phyloP scores from a whole-genome alignment of 306 rosid genomes.

The Ammopiptanthus mongolicus region DNA sequence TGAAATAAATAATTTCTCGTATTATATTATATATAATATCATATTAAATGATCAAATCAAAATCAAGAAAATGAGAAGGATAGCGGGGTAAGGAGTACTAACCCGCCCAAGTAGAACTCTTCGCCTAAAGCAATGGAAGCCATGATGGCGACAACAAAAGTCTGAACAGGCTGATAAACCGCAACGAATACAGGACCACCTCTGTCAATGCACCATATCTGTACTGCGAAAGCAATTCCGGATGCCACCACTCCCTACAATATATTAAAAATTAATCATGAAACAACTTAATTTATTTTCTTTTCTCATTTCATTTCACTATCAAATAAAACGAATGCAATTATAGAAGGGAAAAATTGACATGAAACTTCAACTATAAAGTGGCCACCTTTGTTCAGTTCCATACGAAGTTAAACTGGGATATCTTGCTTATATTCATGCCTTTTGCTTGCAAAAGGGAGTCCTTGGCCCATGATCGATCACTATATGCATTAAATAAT shows the following conservation, averaged over 20 bases:
- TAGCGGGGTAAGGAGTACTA: not conserved
- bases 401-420: not conserved
- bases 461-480: not conserved
- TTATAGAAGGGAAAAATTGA: not conserved
- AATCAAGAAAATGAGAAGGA: not conserved
- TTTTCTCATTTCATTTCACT: constrained; percentile 7
- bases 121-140: constrained; percentile 92
- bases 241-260: constrained; percentile 98
- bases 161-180: constrained; percentile 98
- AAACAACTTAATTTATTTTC: too few species aligned
- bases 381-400: not conserved
- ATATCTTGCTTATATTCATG: not conserved
- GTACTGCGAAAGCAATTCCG: constrained; percentile 96
- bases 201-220: constrained; percentile 99
- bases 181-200: constrained; percentile 99
- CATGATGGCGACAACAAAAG: constrained; percentile 94
- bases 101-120: constrained; percentile 97
- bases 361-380: not conserved
- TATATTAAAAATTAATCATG: not conserved
- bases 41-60: not conserved
- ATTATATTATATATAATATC: too few species aligned
- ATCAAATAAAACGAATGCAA: constrained; percentile 10
- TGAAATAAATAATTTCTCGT: too few species aligned
- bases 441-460: too few species aligned
- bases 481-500: too few species aligned